Percentiles rank a stretch among this genome's conserved stretches.
phyloP scores from a whole-genome alignment of 179 eudicot species.

The Corrigiola litoralis region DNA sequence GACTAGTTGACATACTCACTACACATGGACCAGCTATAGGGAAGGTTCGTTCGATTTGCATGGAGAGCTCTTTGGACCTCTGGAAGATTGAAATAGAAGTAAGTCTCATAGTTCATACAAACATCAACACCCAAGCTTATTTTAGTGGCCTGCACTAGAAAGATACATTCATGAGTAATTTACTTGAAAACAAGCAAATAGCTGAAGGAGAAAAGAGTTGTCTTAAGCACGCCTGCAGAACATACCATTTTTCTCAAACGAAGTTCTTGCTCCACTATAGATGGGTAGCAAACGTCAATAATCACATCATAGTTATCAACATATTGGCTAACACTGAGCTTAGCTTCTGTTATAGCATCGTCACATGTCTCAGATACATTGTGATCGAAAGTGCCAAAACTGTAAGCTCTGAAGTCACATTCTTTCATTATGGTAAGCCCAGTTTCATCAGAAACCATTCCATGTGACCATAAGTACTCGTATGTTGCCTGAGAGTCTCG shows the following conservation, averaged over 20 bases:
- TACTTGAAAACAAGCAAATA: too few species aligned
- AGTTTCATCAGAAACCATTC: conserved; percentile 92
- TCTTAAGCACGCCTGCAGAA: too few species aligned
- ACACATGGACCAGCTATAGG: conserved; percentile 90
- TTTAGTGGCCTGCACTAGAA: conserved; percentile 89
- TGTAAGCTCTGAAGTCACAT: conserved; percentile 79
- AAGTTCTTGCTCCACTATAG: conserved; percentile 85
- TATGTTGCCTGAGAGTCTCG: conserved; percentile 73
- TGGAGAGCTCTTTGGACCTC: conserved; percentile 95
- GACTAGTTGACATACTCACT: conserved; percentile 68
- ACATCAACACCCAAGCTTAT: conserved; percentile 90
- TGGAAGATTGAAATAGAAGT: conserved; percentile 87
- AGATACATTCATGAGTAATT: too few species aligned
- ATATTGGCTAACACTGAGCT: conserved; percentile 61
- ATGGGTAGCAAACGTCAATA: conserved; percentile 92
- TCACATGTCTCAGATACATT: conserved; percentile 59
- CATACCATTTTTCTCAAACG: conserved; percentile 60
- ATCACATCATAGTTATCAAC: conserved; percentile 75
- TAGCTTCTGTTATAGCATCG: conserved; percentile 58
- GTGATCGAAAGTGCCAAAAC: conserved; percentile 60
- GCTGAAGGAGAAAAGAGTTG: background rate
- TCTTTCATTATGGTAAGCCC: conserved; percentile 74
- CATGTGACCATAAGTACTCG: conserved; percentile 94
- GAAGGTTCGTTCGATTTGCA: conserved; percentile 87
- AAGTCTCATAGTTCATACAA: conserved; percentile 73